These are phyloP conservation scores for Hypoxylon lenormandii DNA, from an alignment of 495 filamentous ascomycete genomes.

Conservation along the genomic window DNA sequence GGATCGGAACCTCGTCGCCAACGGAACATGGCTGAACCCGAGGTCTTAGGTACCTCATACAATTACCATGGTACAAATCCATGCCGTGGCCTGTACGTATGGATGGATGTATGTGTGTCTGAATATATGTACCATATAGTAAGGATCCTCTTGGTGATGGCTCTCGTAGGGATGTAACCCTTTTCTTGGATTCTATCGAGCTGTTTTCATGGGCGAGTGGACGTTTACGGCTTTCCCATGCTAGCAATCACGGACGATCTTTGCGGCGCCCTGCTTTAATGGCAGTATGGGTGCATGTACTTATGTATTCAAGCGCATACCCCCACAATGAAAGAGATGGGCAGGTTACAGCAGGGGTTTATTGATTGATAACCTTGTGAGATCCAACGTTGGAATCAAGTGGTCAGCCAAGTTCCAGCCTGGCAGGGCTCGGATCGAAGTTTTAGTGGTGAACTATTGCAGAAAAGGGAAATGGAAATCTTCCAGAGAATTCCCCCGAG, in stretches of 20 bases:
- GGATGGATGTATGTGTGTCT: too few relatives aligned
- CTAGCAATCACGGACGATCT: conserved; percentile 41
- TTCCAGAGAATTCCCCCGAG: conserved; percentile 40
- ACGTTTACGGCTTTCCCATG: not conserved
- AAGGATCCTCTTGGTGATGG: conserved; percentile 29
- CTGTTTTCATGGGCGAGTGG: conserved; percentile 1
- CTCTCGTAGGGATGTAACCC: conserved; percentile 34
- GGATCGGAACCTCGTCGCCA: conserved; percentile 40
- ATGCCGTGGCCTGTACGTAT: conserved; percentile 15
- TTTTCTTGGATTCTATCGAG: conserved; percentile 10
- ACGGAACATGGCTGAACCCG: conserved; percentile 40
- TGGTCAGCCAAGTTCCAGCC: conserved; percentile 31
- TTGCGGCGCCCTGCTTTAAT: conserved; percentile 20
- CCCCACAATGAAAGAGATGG: conserved; percentile 39
- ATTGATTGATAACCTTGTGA: conserved; percentile 44
- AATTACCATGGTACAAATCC: conserved; percentile 1
- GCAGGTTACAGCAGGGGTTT: conserved; percentile 34
- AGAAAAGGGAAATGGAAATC: conserved; percentile 42
- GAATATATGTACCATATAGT: not conserved
- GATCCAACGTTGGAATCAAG: conserved; percentile 37
- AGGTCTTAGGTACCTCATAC: conserved; percentile 1
- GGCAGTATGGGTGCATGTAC: too few relatives aligned
- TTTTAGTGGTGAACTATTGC: conserved; percentile 34
- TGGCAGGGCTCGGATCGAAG: conserved; percentile 36
- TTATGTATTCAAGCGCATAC: conserved; percentile 3